phyloP scores from a whole-genome alignment of 768 basidiomycete species.

The Boletus edulis region DNA sequence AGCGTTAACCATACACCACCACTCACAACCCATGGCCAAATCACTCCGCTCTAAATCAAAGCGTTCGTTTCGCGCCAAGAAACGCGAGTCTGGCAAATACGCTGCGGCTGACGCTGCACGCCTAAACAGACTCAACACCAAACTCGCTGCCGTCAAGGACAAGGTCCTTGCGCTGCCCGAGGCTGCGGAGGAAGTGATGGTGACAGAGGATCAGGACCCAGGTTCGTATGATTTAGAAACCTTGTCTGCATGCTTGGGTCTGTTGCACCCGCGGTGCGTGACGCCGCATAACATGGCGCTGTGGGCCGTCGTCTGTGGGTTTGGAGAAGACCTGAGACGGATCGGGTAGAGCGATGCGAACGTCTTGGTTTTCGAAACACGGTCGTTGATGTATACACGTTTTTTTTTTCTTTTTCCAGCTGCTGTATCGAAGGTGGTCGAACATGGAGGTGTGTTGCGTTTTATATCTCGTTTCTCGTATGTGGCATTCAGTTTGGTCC shows the following conservation, averaged over 20 bases:
- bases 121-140: constrained; percentile 66
- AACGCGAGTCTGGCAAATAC: constrained; percentile 71
- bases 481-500: not conserved
- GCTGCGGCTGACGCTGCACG: constrained; percentile 78
- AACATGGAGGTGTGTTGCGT: constrained; percentile 22
- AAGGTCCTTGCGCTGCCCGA: constrained; percentile 28
- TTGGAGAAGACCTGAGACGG: not conserved
- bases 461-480: not conserved
- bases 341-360: not conserved
- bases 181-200: constrained; percentile 29
- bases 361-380: not conserved
- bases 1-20: not conserved
- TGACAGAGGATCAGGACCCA: constrained; percentile 34
- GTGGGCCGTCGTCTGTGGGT: not conserved
- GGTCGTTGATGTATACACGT: constrained; percentile 15
- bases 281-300: constrained; percentile 38
- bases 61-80: constrained; percentile 72
- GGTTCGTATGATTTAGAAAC: constrained; percentile 52
- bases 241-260: constrained; percentile 47
- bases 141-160: constrained; percentile 50
- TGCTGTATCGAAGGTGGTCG: constrained; percentile 8
- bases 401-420: constrained; percentile 6
- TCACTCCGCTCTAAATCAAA: constrained; percentile 81
- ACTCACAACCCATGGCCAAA: constrained; percentile 60
- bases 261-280: constrained; percentile 51